Evolutionary conservation across 345 rosid genomes (phyloP).

Genomic region (Pistacia atlantica): DNA sequence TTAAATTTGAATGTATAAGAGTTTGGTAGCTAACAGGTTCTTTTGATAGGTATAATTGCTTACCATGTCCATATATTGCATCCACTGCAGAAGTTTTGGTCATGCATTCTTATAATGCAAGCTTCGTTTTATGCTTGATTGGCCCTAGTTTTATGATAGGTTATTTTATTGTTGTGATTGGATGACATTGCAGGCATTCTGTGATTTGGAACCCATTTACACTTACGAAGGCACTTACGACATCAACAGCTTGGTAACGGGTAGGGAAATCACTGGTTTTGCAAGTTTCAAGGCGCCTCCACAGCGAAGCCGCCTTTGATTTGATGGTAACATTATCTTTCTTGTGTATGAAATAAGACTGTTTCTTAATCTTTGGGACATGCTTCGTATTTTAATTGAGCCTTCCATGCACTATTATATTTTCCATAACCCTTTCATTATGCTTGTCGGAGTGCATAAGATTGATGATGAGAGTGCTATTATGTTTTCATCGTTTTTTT

Average conservation of each 20-base stretch:
- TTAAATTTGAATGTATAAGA: not conserved
- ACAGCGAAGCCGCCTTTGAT: conserved; percentile 77
- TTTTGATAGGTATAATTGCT: not conserved
- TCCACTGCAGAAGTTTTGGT: not conserved
- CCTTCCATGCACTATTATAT: too few species aligned
- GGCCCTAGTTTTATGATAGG: not conserved
- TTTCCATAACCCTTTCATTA: too few species aligned
- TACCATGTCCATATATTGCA: not conserved
- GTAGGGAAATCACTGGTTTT: conserved; percentile 85
- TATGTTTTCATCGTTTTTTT: too few species aligned
- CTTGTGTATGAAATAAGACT: too few species aligned
- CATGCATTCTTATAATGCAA: not conserved
- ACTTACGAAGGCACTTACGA: conserved; percentile 96
- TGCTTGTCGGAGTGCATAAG: too few species aligned
- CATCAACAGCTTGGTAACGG: conserved; percentile 87
- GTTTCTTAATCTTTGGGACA: too few species aligned
- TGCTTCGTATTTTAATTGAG: not conserved
- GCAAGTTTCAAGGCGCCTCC: conserved; percentile 68
- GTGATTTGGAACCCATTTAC: conserved; percentile 96
- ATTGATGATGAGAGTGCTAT: too few species aligned
- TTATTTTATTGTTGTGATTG: not conserved
- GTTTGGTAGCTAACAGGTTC: not conserved
- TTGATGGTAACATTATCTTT: conserved; percentile 22
- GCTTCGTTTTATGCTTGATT: too few species aligned
- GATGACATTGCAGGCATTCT: conserved; percentile 72